A percentile compares a stretch with the other conserved stretches of the same genome.
Conservation (phyloP, 192 early-diverging fungal genomes). For the Dissophora ornata region DNA sequence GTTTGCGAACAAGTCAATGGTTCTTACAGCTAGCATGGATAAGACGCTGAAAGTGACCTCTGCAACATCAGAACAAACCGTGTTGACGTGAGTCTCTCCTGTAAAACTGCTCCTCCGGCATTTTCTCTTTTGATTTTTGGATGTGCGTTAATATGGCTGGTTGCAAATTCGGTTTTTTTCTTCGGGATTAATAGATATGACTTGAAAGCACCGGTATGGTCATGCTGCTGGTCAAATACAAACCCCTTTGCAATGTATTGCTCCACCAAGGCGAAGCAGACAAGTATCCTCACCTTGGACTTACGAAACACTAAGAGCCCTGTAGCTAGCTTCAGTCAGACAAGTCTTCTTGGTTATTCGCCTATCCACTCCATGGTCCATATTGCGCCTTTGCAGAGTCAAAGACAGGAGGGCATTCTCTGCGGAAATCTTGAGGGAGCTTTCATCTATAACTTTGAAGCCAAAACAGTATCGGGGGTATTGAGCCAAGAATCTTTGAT, state of each 20-base stretch:
- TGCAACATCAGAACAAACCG: slow-evolving; percentile 1
- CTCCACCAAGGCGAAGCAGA: slow-evolving; percentile 19
- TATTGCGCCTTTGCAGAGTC: slow-evolving; percentile 5
- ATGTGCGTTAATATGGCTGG: neutral
- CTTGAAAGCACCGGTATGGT: slow-evolving; percentile 32
- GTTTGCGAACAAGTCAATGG: slow-evolving; percentile 13
- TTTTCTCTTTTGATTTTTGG: neutral
- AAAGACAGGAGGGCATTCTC: slow-evolving; percentile 23
- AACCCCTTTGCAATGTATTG: slow-evolving; percentile 28
- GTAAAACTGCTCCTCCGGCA: neutral
- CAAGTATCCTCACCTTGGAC: slow-evolving; percentile 29
- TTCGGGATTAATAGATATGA: slow-evolving; percentile 26
- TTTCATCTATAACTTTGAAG: slow-evolving; percentile 35
- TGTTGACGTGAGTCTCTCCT: slow-evolving; percentile 20
- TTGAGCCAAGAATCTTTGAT: slow-evolving; percentile 4
- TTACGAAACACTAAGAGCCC: slow-evolving; percentile 20
- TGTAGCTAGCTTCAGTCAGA: slow-evolving; percentile 10
- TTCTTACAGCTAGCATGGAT: slow-evolving; percentile 50
- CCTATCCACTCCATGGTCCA: slow-evolving; percentile 45
- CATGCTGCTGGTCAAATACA: slow-evolving; percentile 51
- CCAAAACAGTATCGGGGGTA: neutral
- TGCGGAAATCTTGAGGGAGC: slow-evolving; percentile 35
- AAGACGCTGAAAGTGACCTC: slow-evolving; percentile 47
- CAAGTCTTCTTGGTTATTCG: slow-evolving; percentile 21
- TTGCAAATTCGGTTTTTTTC: neutral